These are phyloP conservation scores for Strigomonas galati DNA, from an alignment of 208 protist genomes.

Conservation along the genomic window DNA sequence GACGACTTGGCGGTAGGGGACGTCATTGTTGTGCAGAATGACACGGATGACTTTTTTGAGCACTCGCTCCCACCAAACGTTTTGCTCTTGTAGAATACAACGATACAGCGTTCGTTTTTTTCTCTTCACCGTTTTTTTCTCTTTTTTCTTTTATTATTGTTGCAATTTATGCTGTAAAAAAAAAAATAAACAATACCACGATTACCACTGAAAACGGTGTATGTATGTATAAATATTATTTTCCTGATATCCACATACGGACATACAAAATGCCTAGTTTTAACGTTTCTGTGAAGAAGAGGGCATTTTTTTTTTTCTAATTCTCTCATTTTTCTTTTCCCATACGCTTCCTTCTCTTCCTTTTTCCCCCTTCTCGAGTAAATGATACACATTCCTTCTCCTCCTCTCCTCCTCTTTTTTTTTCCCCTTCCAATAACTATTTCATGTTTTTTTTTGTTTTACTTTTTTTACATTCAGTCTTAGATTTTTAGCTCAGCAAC, in stretches of 20 bases:
- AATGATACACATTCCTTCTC: no score
- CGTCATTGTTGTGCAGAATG: no score
- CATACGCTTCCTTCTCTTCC: not conserved
- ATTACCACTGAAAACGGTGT: not conserved
- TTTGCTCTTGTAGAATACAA: constrained; percentile 1
- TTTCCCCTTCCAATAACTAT: not conserved
- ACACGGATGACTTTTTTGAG: not conserved
- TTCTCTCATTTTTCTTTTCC: not conserved
- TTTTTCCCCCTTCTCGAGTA: no score
- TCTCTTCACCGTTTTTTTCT: not conserved
- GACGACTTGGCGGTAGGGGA: no score
- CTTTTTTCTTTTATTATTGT: not conserved
- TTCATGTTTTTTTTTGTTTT: not conserved
- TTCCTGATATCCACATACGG: no score
- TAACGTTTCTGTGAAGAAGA: no score
- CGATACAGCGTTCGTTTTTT: not conserved
- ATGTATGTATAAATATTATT: not conserved
- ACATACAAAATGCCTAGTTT: no score
- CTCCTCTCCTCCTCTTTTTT: not conserved
- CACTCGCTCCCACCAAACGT: constrained; percentile 4
- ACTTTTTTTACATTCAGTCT: not conserved
- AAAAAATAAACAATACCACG: constrained; percentile 2
- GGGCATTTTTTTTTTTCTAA: not conserved
- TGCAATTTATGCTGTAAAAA: not conserved
- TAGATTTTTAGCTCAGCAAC: constrained; percentile 2